Percentiles rank a stretch among this genome's conserved stretches.
phyloP scores from a whole-genome alignment of 352 stramenopile species.

The Phytophthora constricta region DNA sequence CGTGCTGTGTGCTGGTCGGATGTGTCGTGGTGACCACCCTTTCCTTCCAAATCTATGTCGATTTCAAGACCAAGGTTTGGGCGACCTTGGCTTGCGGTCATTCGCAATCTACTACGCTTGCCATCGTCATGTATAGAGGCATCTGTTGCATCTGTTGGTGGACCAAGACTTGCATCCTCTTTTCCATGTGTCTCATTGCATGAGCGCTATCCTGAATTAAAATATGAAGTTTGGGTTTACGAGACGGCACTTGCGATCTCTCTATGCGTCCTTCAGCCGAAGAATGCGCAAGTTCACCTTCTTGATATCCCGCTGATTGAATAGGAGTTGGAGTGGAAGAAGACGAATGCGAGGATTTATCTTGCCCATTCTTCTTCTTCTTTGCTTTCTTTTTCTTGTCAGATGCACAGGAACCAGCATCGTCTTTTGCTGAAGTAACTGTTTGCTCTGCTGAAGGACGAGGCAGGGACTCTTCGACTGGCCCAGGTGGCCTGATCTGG shows the following conservation, averaged over 20 bases:
- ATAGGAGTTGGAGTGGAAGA: not conserved
- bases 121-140: conserved; percentile 10
- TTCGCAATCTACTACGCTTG: conserved; percentile 9
- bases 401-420: not conserved
- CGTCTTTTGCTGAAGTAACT: not conserved
- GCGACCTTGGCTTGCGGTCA: not conserved
- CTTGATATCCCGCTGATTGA: not conserved
- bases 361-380: conserved; percentile 22
- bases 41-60: conserved; percentile 5
- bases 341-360: conserved; percentile 1
- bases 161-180: conserved; percentile 8
- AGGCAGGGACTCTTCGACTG: conserved; percentile 16
- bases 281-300: not conserved
- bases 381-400: conserved; percentile 36
- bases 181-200: not conserved
- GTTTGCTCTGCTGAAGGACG: conserved; percentile 1
- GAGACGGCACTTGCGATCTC: not conserved
- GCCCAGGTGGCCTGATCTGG: conserved; percentile 9
- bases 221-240: conserved; percentile 28
- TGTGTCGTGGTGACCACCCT: conserved; percentile 10
- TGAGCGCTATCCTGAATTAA: conserved; percentile 1
- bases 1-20: conserved; percentile 19
- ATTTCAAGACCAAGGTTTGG: conserved; percentile 15
- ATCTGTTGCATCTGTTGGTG: conserved; percentile 24
- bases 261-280: conserved; percentile 5